Evolutionary conservation across 257 asterid genomes (phyloP).

Genomic region (Handroanthus guayacan): DNA sequence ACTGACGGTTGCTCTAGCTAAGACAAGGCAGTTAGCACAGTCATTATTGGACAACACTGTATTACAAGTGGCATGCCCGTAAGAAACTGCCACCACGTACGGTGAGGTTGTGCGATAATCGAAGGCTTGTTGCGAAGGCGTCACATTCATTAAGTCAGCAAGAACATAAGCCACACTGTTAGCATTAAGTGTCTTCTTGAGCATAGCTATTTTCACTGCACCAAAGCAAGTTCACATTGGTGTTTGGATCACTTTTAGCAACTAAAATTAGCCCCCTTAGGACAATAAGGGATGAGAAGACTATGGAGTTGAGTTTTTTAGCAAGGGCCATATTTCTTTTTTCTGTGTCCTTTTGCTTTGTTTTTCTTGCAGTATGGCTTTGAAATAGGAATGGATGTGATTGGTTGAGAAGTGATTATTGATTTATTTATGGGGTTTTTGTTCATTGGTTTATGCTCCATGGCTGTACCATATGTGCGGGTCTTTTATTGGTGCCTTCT

Average conservation of each 20-base stretch:
- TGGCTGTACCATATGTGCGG: too few relatives aligned
- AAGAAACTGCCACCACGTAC: constrained; percentile 19
- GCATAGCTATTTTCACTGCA: not conserved
- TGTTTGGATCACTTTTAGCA: constrained; percentile 22
- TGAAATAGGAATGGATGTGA: not conserved
- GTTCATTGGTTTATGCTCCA: too few relatives aligned
- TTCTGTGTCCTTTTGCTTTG: not conserved
- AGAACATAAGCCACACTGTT: constrained; percentile 28
- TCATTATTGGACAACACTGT: not conserved
- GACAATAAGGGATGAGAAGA: not conserved
- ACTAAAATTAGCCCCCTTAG: not conserved
- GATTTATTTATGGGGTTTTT: too few relatives aligned
- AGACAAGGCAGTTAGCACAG: constrained; percentile 8
- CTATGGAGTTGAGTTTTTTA: not conserved
- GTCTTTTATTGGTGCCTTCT: too few relatives aligned
- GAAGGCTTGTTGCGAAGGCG: constrained; percentile 14
- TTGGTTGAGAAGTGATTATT: not conserved
- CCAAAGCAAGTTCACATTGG: not conserved
- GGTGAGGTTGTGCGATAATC: constrained; percentile 21
- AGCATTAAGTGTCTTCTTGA: not conserved
- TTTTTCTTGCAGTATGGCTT: too few relatives aligned
- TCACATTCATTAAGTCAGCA: constrained; percentile 15
- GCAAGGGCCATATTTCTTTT: constrained; percentile 3
- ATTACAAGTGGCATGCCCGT: constrained; percentile 26
- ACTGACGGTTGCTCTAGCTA: constrained; percentile 8